Conservation (phyloP, 495 filamentous ascomycete species). For the Penicillium odoratum region DNA sequence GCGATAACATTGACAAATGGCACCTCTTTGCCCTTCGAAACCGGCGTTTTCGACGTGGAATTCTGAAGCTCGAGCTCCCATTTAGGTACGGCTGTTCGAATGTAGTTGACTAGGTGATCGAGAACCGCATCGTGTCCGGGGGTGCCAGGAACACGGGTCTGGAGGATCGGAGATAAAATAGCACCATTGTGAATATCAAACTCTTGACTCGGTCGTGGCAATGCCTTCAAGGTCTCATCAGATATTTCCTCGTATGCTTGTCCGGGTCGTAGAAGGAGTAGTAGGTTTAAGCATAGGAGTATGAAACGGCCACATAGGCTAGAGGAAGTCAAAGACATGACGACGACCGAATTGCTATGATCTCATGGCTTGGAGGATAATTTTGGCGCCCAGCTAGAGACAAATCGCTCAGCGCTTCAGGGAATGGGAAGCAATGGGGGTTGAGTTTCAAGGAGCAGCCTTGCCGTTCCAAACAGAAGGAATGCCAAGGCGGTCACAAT, state of each 20-base stretch:
- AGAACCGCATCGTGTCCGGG: conserved; percentile 71
- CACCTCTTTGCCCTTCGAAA: conserved; percentile 63
- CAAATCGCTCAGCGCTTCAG: conserved; percentile 13
- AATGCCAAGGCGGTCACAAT: conserved; percentile 24
- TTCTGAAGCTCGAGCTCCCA: conserved; percentile 87
- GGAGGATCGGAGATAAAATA: conserved; percentile 87
- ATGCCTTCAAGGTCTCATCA: conserved; percentile 61
- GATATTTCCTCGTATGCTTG: conserved; percentile 72
- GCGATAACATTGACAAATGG: conserved; percentile 87
- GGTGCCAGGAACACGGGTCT: conserved; percentile 85
- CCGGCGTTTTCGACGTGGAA: conserved; percentile 77
- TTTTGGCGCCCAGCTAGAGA: background rate
- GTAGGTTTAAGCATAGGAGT: conserved; percentile 30
- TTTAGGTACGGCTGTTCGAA: conserved; percentile 65
- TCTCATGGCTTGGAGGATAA: conserved; percentile 16
- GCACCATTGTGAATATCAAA: conserved; percentile 75
- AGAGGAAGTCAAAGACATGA: conserved; percentile 34
- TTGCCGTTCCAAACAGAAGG: conserved; percentile 8
- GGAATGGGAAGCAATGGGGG: background rate
- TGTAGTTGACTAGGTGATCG: conserved; percentile 81
- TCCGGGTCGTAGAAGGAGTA: conserved; percentile 28
- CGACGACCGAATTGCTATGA: conserved; percentile 12
- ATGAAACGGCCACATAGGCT: conserved; percentile 29
- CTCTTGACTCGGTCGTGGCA: conserved; percentile 71
- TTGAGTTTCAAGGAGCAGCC: background rate